phyloP scores from a whole-genome alignment of 2,329 filamentous ascomycete species.

The Cytospora paraplurivora region DNA sequence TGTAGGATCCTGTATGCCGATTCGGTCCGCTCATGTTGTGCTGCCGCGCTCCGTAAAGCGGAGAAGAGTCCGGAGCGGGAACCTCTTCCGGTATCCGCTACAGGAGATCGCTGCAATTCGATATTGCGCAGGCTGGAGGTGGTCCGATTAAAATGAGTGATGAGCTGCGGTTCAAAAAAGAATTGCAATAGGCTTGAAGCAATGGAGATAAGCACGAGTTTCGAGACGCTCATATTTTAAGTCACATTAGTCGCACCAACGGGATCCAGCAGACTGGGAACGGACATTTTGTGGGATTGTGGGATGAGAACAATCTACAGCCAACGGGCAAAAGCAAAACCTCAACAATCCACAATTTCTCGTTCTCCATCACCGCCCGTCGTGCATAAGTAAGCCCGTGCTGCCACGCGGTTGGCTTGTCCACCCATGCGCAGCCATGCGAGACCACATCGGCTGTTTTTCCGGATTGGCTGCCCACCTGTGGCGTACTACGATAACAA shows the following conservation, averaged over 20 bases:
- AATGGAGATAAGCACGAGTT: slow-evolving; percentile 14
- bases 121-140: slow-evolving; percentile 8
- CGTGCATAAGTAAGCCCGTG: slow-evolving; percentile 14
- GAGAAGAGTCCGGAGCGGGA: not conserved
- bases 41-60: not conserved
- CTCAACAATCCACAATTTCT: slow-evolving; percentile 9
- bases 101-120: not conserved
- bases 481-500: slow-evolving; percentile 19
- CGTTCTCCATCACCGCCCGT: slow-evolving; percentile 7
- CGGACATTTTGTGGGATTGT: slow-evolving; percentile 9
- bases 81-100: not conserved
- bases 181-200: slow-evolving; percentile 11
- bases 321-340: not conserved
- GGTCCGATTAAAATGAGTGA: not conserved
- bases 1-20: not conserved
- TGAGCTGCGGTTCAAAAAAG: not conserved
- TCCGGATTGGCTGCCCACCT: slow-evolving; percentile 18
- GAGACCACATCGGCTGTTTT: slow-evolving; percentile 10
- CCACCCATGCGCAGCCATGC: slow-evolving; percentile 9
- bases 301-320: slow-evolving; percentile 9
- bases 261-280: slow-evolving; percentile 14
- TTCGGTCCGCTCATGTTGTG: not conserved
- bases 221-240: not conserved
- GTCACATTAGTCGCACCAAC: slow-evolving; percentile 9
- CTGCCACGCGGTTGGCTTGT: slow-evolving; percentile 19